Conservation (phyloP, 805 yeast species). For the Candida vaughaniae region DNA sequence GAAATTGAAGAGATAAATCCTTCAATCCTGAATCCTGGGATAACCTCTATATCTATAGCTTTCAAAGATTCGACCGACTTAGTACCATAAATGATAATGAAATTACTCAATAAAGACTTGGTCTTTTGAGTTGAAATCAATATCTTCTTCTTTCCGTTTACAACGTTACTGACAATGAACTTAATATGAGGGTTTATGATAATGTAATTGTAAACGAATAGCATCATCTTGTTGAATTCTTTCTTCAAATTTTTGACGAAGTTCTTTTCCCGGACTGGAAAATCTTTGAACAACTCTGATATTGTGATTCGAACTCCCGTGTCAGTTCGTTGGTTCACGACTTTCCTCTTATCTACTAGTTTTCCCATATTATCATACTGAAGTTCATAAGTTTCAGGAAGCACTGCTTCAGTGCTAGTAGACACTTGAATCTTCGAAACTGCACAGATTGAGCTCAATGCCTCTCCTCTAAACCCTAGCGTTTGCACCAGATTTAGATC, state of each 20-base stretch:
- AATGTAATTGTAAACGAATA: constrained; percentile 64
- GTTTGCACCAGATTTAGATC: constrained; percentile 52
- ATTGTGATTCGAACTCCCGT: constrained; percentile 68
- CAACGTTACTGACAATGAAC: constrained; percentile 54
- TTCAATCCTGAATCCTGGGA: constrained; percentile 33
- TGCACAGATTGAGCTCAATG: constrained; percentile 67
- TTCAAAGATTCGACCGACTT: constrained; percentile 58
- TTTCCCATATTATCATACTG: constrained; percentile 57
- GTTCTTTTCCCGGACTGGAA: constrained; percentile 84
- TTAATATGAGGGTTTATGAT: constrained; percentile 58
- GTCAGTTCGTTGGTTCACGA: constrained; percentile 43
- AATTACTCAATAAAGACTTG: constrained; percentile 43
- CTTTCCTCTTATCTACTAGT: constrained; percentile 30
- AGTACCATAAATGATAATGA: constrained; percentile 70
- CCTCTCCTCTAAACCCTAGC: constrained; percentile 81
- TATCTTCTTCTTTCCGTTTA: constrained; percentile 43
- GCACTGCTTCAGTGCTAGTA: constrained; percentile 47
- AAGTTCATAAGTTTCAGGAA: constrained; percentile 59
- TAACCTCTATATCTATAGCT: constrained; percentile 40
- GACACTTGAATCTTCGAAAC: constrained; percentile 47
- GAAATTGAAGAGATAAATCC: constrained; percentile 79
- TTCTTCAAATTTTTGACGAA: constrained; percentile 63
- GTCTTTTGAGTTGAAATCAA: constrained; percentile 60
- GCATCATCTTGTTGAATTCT: constrained; percentile 71
- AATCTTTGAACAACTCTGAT: constrained; percentile 55